These are phyloP conservation scores for Sporothrix inflata DNA, from an alignment of 2,329 filamentous ascomycete species.

Conservation along the genomic window DNA sequence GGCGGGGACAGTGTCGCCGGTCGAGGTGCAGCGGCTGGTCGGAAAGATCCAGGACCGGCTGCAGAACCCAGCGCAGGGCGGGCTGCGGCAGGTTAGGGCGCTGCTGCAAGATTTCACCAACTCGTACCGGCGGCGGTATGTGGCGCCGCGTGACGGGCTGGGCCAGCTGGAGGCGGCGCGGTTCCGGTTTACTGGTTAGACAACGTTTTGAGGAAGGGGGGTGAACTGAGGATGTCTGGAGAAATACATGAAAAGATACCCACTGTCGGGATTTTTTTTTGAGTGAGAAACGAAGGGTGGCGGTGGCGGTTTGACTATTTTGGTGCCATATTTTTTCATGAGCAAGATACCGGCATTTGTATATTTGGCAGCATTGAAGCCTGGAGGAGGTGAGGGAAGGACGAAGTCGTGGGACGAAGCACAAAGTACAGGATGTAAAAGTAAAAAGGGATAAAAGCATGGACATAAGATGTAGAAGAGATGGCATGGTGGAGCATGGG, in stretches of 20 bases:
- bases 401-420: not conserved
- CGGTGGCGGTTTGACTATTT: constrained; percentile 9
- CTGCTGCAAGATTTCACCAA: constrained; percentile 97
- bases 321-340: constrained; percentile 4
- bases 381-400: not conserved
- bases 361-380: constrained; percentile 17
- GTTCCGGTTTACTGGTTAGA: constrained; percentile 74
- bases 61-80: constrained; percentile 40
- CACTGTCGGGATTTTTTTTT: not conserved
- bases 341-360: constrained; percentile 25
- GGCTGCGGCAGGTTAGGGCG: constrained; percentile 75
- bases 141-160: constrained; percentile 90
- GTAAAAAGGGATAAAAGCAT: not conserved
- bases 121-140: constrained; percentile 87
- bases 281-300: not conserved
- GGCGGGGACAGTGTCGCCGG: constrained; percentile 74
- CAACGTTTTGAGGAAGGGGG: not conserved
- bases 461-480: not conserved
- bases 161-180: constrained; percentile 83
- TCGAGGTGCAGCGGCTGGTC: constrained; percentile 81
- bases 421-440: constrained; percentile 15
- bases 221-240: too few relatives aligned
- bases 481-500: not conserved
- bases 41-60: constrained; percentile 74
- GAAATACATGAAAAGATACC: not conserved